Percentiles rank a stretch among this genome's conserved stretches.
phyloP scores from a whole-genome alignment of 2,329 filamentous ascomycete genomes.

The Trichothecium roseum region DNA sequence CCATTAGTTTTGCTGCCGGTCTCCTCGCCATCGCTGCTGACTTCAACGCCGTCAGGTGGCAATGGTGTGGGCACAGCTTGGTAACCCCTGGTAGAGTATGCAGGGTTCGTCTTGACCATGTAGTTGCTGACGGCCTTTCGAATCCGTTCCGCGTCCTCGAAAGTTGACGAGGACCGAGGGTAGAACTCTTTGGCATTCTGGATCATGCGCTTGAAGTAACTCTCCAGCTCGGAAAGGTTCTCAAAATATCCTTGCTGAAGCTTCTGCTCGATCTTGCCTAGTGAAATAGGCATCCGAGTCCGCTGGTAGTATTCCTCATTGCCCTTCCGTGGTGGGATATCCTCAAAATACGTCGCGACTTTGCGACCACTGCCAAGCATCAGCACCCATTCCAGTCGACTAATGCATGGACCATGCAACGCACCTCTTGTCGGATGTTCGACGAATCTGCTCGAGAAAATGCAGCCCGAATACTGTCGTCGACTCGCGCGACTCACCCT shows the following conservation, averaged over 20 bases:
- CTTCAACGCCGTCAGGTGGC: constrained; percentile 29
- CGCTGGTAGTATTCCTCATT: constrained; percentile 69
- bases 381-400: constrained; percentile 8
- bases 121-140: constrained; percentile 79
- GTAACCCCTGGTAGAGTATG: constrained; percentile 60
- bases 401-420: constrained; percentile 15
- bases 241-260: constrained; percentile 58
- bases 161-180: constrained; percentile 58
- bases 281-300: constrained; percentile 68
- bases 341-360: constrained; percentile 67
- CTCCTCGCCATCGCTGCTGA: constrained; percentile 16
- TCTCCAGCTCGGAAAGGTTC: constrained; percentile 65
- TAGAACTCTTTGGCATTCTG: constrained; percentile 82
- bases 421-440: constrained; percentile 74
- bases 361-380: constrained; percentile 50
- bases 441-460: constrained; percentile 65
- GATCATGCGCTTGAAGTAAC: constrained; percentile 81
- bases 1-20: constrained; percentile 12
- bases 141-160: constrained; percentile 77
- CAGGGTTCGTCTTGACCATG: constrained; percentile 80
- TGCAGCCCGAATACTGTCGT: constrained; percentile 62
- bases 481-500: constrained; percentile 54
- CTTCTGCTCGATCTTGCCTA: constrained; percentile 68
- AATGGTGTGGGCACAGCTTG: constrained; percentile 64
- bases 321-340: constrained; percentile 51